Evolutionary conservation across 306 rosid species (phyloP), one percentile per base, ranked within the genome.

Genomic region (Sphenostylis stenocarpa): DNA sequence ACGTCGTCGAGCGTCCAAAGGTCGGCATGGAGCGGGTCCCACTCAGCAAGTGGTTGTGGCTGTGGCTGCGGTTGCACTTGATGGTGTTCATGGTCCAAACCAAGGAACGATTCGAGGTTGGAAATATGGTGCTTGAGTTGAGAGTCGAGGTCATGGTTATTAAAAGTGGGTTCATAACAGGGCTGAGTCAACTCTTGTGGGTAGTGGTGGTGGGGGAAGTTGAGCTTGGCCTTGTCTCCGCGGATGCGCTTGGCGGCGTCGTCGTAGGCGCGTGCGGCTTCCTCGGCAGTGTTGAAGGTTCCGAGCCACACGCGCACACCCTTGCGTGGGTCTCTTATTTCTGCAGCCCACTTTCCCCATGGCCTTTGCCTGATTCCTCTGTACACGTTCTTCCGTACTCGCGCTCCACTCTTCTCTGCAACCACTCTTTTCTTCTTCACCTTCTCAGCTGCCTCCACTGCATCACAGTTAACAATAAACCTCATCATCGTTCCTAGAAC

Each of bases 261-360:
- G 44, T 95, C 97, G 56, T 95, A 95, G 23, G 98, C 97, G 17
- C 58, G 57, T 20, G 98, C 98, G 0, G 98, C 98, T 45, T 94
- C 93, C 60, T 90, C 90, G 3, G 96, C 88, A 0, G 96, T 90
- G 88, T 72, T 70, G 85, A 79, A 95, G 6, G 98, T 95, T 1
- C 98, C 98, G 6, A 95, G 97, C 97, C 97, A 95, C 17, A 92
- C 96, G 0, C 97, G 90, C 47, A 87, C 85, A 6, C 98, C 98
- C 61, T 92, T 88, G 1, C 62, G 87, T 20, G 98, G 98, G 88
- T 95, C 98, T 66, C 98, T 91, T 65, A 95, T 95, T 80, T 95
- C 98, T 0, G 98, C 96, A 0, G 98, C 98, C 98, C 98, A 95
- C 65, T 95, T 95, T 0, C 98, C 98, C 98, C 98, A 92, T 7